phyloP scores from a whole-genome alignment of 2,329 filamentous ascomycete species.

The Cladosporium velox region DNA sequence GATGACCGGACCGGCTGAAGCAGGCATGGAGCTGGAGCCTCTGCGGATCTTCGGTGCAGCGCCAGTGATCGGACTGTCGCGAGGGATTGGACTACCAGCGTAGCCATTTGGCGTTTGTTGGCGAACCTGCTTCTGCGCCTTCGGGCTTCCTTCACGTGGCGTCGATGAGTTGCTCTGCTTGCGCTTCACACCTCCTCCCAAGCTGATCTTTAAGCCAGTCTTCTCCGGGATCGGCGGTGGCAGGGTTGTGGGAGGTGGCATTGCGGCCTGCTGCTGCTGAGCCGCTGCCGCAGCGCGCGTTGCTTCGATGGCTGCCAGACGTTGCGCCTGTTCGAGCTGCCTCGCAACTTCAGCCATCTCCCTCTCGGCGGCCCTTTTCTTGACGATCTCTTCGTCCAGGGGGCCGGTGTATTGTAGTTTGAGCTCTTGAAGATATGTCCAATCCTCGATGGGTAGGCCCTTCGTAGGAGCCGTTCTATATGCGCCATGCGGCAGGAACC shows the following conservation, averaged over 20 bases:
- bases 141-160: constrained; percentile 31
- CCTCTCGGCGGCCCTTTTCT: neutral
- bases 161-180: constrained; percentile 29
- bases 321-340: constrained; percentile 5
- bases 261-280: constrained; percentile 22
- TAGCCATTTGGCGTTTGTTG: constrained; percentile 19
- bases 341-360: constrained; percentile 1
- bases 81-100: constrained; percentile 2
- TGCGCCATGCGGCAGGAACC: constrained; percentile 33
- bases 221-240: constrained; percentile 27
- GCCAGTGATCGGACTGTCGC: constrained; percentile 4
- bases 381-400: constrained; percentile 24
- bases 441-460: constrained; percentile 34
- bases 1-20: constrained; percentile 1
- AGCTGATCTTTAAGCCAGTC: constrained; percentile 31
- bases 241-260: constrained; percentile 17
- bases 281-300: constrained; percentile 3
- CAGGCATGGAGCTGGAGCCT: constrained; percentile 2
- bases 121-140: constrained; percentile 29
- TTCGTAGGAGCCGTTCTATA: constrained; percentile 33
- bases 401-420: constrained; percentile 37
- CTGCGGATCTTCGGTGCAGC: constrained; percentile 10
- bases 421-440: constrained; percentile 31
- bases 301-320: constrained; percentile 10
- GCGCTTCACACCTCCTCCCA: constrained; percentile 29